Evolutionary conservation across 345 rosid species (phyloP), one percentile per base, ranked within the genome.

Genomic region (Salix viminalis): DNA sequence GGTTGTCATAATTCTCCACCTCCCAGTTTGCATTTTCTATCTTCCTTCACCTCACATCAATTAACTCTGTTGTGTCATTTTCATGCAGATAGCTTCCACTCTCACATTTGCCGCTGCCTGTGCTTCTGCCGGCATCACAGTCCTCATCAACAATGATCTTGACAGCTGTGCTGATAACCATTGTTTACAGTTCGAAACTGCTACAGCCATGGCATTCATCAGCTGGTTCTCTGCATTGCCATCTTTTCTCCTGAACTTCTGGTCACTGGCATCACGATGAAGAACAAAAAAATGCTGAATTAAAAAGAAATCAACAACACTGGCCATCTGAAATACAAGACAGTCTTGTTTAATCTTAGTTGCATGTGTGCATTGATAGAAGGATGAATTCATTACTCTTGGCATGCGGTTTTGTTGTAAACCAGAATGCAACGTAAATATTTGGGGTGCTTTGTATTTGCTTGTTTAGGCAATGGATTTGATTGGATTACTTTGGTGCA

Each of bases 51-150:
- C 23, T 77, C 11, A 62, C 37, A 37, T 41, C 2, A 42, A 21
- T 50, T 62, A 7, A 30, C 37, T 64, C 12, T 15, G n/a, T 18
- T 2, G 21, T 72, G 16, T 37, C 24, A 41, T 42, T 66, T 16
- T 36, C 69, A 36, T 84, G 86, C 90, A 91, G 96, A 85, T 91
- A 73, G 88, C 90, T 54, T 91, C 96, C 69, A 90, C 91, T 12
- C 88, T 91, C 60, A 84, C 81, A n/a, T 91, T 89, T 77, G 92
- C 96, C 9, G 96, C 96, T 44, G 96, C 96, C 54, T 91, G 94
- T 79, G 92, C 94, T 21, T 86, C 96, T 28, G 92, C 96, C 0
- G 96, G 94, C 72, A 91, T 91, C 73, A 91, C 96, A 23, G 94
- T 91, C 70, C 96, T 91, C 42, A 91, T 90, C 9, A 89, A 90